Base-by-base conservation (phyloP, 169 alveolate genomes). In the Plasmodium reichenowi region DNA sequence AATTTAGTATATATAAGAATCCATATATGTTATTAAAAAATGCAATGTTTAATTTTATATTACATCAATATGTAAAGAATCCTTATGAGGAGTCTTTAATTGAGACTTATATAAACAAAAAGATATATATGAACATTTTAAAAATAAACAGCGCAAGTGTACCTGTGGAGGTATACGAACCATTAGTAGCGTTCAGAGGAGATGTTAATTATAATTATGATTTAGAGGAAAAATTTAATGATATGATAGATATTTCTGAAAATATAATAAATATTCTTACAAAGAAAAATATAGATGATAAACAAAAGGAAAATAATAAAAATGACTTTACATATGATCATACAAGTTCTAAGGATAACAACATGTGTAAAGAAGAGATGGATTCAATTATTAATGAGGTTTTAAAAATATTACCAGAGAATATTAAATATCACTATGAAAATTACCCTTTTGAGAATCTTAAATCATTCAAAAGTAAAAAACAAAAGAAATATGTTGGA, bases 121-220 rank as follows among this genome's bases (percentile, higher is more conserved):
- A 83, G 24, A 68, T 48, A 1, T 10, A 32, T n/a, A 0, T 83
- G 48, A 83, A 66, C 50, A 60, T 83, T 56, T 83, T 83, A 68
- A 83, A 83, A 47, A 22, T 83, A 47, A 62, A 83, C 2, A 83
- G 91, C 29, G 91, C 91, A 15, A 50, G 56, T 9, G 76, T 89
- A 2, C 95, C 95, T 22, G 95, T 93, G 15, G 95, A 94, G 72
- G 95, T 80, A 22, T 64, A 88, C 45, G 96, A 94, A 56, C 96
- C 96, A 2, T 62, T 94, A 9, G 89, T 83, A 13, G 91, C 96
- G 6, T 94, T 94, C 62, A 74, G 92, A 5, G 96, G 96, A 2
- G 83, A 83, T 45, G 22, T 56, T 4, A 32, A 68, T 68, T 83
- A 83, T 64, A 68, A 68, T 15, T 68, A 56, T 72, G 83, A 83